Evolutionary conservation across 75 land plant species (phyloP).

Genomic region (Cunninghamia lanceolata): DNA sequence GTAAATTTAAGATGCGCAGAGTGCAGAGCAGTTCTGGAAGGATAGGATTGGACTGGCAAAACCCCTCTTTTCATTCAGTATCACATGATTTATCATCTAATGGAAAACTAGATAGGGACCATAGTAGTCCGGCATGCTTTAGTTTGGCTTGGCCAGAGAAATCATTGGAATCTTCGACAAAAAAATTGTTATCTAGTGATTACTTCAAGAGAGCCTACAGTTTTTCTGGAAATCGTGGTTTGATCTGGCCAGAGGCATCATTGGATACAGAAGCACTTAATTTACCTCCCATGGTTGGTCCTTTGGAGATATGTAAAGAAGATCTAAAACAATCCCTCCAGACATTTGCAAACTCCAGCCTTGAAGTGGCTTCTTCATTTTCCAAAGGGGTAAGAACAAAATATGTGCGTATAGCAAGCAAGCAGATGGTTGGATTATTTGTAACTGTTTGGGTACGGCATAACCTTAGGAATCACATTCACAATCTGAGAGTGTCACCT

Average conservation of each 20-base stretch:
- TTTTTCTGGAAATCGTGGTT: conserved; percentile 41
- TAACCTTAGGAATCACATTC: conserved; percentile 60
- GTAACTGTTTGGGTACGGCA: conserved; percentile 76
- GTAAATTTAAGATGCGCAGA: conserved; percentile 21
- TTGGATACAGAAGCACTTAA: conserved; percentile 13
- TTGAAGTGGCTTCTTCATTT: background rate
- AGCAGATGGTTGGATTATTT: conserved; percentile 95
- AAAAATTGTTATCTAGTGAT: background rate
- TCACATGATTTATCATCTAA: conserved; percentile 17
- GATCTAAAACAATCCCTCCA: conserved; percentile 20
- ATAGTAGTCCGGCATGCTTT: conserved; percentile 40
- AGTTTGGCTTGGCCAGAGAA: conserved; percentile 23
- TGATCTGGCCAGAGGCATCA: conserved; percentile 23
- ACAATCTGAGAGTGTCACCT: conserved; percentile 73
- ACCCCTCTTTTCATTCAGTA: conserved; percentile 28
- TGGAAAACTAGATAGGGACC: conserved; percentile 31
- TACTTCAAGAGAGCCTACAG: conserved; percentile 20
- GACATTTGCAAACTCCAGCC: conserved; percentile 2
- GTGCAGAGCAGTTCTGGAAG: conserved; percentile 24
- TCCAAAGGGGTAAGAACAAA: conserved; percentile 7
- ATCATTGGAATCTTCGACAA: conserved; percentile 11
- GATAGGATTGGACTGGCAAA: conserved; percentile 42
- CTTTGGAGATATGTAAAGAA: conserved; percentile 19
- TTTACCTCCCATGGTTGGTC: conserved; percentile 17
- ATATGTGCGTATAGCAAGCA: conserved; percentile 76